Conservation (phyloP, 805 yeast genomes). For the Cyberlindnera petersonii region DNA sequence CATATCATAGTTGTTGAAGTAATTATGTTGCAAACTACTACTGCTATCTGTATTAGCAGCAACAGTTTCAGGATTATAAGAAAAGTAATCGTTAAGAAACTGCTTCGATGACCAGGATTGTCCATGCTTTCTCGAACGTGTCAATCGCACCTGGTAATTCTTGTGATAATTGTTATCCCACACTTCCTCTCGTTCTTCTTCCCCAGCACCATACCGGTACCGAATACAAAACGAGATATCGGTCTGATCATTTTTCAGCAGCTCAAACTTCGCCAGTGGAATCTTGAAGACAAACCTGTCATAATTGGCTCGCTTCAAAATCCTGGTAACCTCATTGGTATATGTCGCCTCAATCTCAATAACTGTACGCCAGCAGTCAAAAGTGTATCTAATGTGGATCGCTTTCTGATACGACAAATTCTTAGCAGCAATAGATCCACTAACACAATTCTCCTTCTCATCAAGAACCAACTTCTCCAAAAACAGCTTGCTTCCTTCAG, state of each 20-base stretch:
- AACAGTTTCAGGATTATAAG: background rate
- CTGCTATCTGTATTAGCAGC: background rate
- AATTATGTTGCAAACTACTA: constrained; percentile 13
- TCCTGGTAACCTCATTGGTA: constrained; percentile 44
- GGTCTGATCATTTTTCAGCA: constrained; percentile 14
- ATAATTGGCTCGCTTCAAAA: constrained; percentile 46
- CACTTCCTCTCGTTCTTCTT: constrained; percentile 49
- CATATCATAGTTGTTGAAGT: constrained; percentile 22
- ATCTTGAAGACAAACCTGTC: constrained; percentile 73
- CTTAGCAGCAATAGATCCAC: constrained; percentile 76
- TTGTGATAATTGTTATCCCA: constrained; percentile 73
- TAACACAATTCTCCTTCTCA: constrained; percentile 48
- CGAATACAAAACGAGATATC: constrained; percentile 46
- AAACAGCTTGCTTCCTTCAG: constrained; percentile 41
- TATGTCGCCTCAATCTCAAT: constrained; percentile 64
- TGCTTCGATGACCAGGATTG: constrained; percentile 12
- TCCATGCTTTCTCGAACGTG: constrained; percentile 11
- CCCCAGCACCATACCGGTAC: constrained; percentile 21
- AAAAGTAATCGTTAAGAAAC: constrained; percentile 21
- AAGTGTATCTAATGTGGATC: constrained; percentile 68
- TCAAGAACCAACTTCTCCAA: constrained; percentile 60
- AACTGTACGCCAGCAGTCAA: constrained; percentile 75
- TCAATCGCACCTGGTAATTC: constrained; percentile 50
- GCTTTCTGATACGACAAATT: constrained; percentile 67
- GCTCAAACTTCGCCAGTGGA: constrained; percentile 37